These are phyloP conservation scores for Millerozyma miso DNA, from an alignment of 805 yeast species.

Conservation along the genomic window DNA sequence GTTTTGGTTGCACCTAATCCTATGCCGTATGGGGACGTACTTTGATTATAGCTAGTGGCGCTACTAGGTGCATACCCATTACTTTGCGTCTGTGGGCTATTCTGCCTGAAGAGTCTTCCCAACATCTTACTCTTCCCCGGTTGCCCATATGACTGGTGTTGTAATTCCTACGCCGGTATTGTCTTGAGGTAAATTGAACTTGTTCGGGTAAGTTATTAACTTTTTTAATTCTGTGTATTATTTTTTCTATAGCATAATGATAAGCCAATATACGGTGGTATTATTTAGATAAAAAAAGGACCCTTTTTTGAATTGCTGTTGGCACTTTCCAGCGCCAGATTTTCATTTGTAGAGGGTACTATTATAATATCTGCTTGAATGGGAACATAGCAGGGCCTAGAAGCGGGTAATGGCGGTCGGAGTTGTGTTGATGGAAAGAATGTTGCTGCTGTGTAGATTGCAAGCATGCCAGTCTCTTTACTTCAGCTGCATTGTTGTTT, in stretches of 20 bases:
- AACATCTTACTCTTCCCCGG: conserved; percentile 20
- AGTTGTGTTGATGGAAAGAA: too few species aligned
- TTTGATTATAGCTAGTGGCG: neutral
- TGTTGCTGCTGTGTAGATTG: too few species aligned
- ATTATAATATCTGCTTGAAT: too few species aligned
- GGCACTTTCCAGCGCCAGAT: too few species aligned
- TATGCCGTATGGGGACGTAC: neutral
- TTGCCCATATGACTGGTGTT: neutral
- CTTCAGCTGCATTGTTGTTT: too few species aligned
- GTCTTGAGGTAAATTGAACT: neutral
- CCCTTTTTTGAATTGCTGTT: too few species aligned
- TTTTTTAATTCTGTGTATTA: neutral
- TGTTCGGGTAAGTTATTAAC: neutral
- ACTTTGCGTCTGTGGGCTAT: conserved; percentile 1
- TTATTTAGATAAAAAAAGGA: too few species aligned
- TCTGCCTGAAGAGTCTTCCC: conserved; percentile 34
- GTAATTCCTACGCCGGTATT: neutral
- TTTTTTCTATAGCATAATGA: neutral
- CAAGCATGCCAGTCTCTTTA: too few species aligned
- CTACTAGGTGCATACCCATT: neutral
- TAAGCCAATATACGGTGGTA: neutral
- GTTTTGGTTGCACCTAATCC: neutral
- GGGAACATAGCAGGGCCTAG: too few species aligned
- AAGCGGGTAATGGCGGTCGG: too few species aligned
- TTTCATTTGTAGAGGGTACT: too few species aligned